Evolutionary conservation across 2,329 filamentous ascomycete species (phyloP).

Genomic region (Sporothrix curviconia): DNA sequence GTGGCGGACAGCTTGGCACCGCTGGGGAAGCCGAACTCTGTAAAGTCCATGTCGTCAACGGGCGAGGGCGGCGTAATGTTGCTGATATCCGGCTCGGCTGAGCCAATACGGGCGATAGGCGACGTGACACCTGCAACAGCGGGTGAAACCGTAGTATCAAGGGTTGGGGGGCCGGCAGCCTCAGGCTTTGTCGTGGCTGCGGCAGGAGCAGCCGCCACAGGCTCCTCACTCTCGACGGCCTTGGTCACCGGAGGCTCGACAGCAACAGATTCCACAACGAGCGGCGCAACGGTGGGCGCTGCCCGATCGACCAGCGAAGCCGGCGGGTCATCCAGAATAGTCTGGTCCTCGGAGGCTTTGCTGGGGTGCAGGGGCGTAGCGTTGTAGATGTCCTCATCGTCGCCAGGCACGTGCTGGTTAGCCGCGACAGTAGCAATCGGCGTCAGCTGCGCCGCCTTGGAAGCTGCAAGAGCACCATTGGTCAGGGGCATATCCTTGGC

Average conservation of each 20-base stretch:
- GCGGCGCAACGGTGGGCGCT: not conserved
- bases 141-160: not conserved
- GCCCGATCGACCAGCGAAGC: not conserved
- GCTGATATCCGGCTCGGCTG: not conserved
- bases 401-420: slow-evolving; percentile 7
- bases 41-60: slow-evolving; percentile 35
- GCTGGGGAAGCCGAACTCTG: slow-evolving; percentile 20
- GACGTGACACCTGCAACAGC: not conserved
- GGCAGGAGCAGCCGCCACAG: not conserved
- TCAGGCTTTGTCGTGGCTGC: not conserved
- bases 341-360: not conserved
- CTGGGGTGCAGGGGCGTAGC: slow-evolving; percentile 25
- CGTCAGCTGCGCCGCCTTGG: not conserved
- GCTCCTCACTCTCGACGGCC: not conserved
- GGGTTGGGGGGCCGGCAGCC: slow-evolving; percentile 1
- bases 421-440: slow-evolving; percentile 1
- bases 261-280: not conserved
- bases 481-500: no score
- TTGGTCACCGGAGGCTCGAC: not conserved
- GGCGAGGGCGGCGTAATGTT: slow-evolving; percentile 26
- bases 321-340: not conserved
- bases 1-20: slow-evolving; percentile 12
- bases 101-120: not conserved
- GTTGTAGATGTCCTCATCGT: slow-evolving; percentile 31
- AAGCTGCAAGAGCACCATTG: not conserved